Evolutionary conservation across 495 filamentous ascomycete species (phyloP).

Genomic region (Aspergillus wentii): DNA sequence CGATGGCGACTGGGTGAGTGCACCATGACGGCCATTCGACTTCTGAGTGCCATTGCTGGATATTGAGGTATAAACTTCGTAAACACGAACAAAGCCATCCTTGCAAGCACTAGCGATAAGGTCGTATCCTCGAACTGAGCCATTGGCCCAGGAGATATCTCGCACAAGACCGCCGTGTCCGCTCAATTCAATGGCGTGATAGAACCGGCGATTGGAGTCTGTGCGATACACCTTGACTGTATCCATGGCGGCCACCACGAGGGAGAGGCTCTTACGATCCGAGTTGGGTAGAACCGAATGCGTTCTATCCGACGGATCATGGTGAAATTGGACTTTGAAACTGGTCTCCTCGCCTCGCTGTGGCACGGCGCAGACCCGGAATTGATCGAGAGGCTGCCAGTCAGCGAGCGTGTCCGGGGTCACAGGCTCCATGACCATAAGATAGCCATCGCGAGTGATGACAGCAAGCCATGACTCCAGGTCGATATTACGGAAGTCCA

Average conservation of each 20-base stretch:
- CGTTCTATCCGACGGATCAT: constrained; percentile 73
- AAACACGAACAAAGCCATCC: constrained; percentile 83
- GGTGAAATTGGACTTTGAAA: constrained; percentile 82
- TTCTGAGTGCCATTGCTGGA: constrained; percentile 22
- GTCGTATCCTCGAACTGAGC: constrained; percentile 81
- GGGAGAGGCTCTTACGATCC: constrained; percentile 62
- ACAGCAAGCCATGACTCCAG: constrained; percentile 77
- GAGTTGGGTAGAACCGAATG: constrained; percentile 71
- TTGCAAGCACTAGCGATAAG: constrained; percentile 88
- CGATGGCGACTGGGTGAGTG: constrained; percentile 28
- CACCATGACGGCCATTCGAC: constrained; percentile 25
- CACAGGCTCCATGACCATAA: constrained; percentile 80
- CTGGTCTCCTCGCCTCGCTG: constrained; percentile 74
- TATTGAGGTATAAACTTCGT: constrained; percentile 60
- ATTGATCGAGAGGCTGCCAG: constrained; percentile 68
- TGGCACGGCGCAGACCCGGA: constrained; percentile 57
- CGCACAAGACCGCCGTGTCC: constrained; percentile 74
- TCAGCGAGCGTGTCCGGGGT: constrained; percentile 76
- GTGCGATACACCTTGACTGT: constrained; percentile 76
- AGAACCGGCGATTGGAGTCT: constrained; percentile 63
- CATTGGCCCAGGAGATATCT: constrained; percentile 89
- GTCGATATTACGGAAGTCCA: constrained; percentile 73
- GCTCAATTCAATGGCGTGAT: constrained; percentile 67
- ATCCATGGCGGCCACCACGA: constrained; percentile 83
- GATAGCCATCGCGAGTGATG: constrained; percentile 71